Evolutionary conservation across 768 basidiomycete species (phyloP), one percentile per base, ranked within the genome.

Genomic region (Tephrocybe sp.): DNA sequence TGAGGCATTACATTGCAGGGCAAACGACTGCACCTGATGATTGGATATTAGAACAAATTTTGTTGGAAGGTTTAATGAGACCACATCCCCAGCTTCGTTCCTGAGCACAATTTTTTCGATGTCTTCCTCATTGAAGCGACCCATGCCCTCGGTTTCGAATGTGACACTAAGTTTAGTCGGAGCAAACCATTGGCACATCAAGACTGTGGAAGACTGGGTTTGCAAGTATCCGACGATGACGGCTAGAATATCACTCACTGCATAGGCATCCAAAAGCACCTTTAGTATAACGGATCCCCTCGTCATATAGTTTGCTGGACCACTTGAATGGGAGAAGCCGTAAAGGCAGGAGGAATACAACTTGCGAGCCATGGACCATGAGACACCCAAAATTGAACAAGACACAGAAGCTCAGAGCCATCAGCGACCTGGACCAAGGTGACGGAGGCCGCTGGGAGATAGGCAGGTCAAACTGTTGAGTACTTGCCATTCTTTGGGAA

Each of bases 41-140:
- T 99, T 99, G 12, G 91, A 82, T 58, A 94, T 90, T 54, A 93
- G 68, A 21, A 98, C 85, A 27, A 85, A 79, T 64, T 91, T 86
- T 55, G 79, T 79, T 1, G 93, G 91, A 15, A 97, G 66, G 48
- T 83, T 78, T 45, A 97, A 68, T 7, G 73, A 75, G 2, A 76
- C 63, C 25, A 87, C 75, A 29, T 71, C 69, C 7, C 91, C 91
- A 1, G 67, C 62, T 21, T 61, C 58, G 58, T 90, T 78, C 47
- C 75, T 79, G 31, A 79, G 65, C 12, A 86, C 77, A 16, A 89
- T 67, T 8, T 64, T 61, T 22, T 79, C 74, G 19, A 88, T 72
- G 25, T 90, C 81, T 50, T 82, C 75, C 19, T 70, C 62, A 9
- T 79, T 77, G 61, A 91, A 77, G 31, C 74, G 72, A 16, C 88